These are phyloP conservation scores for Dillenia suffruticosa DNA, from an alignment of 164 flowering plant species.

Conservation along the genomic window DNA sequence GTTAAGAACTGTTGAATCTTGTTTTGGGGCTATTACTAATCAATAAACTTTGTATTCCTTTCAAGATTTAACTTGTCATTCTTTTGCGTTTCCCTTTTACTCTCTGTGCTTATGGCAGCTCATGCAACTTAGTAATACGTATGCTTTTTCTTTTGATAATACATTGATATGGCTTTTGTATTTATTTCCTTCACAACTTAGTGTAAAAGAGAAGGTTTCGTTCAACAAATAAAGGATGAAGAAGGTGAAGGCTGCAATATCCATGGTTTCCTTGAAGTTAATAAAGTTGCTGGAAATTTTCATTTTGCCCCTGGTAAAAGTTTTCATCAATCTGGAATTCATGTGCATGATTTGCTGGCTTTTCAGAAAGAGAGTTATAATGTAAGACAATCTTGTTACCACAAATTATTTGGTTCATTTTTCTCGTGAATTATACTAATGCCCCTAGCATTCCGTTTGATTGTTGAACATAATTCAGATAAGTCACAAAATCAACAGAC, in stretches of 20 bases:
- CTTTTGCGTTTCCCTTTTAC: no score
- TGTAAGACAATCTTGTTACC: slow-evolving; percentile 28
- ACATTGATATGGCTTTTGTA: no score
- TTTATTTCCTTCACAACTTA: slow-evolving; percentile 13
- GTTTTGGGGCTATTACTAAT: no score
- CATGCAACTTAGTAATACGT: no score
- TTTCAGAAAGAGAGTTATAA: slow-evolving; percentile 40
- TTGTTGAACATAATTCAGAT: slow-evolving; percentile 30
- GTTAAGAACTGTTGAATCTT: no score
- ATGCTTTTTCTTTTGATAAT: no score
- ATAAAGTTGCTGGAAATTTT: slow-evolving; percentile 74
- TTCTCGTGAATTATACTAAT: background rate
- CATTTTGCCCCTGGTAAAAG: slow-evolving; percentile 74
- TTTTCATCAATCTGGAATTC: slow-evolving; percentile 50
- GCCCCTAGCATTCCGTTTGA: background rate
- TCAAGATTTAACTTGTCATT: no score
- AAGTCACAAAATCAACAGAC: slow-evolving; percentile 60
- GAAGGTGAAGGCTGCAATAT: slow-evolving; percentile 85
- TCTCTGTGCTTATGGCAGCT: no score
- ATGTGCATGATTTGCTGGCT: slow-evolving; percentile 43
- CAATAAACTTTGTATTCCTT: no score
- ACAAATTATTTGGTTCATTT: background rate
- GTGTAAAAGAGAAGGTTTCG: slow-evolving; percentile 77
- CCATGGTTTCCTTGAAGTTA: slow-evolving; percentile 64
- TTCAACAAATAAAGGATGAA: slow-evolving; percentile 64